phyloP scores from a whole-genome alignment of 1,284 basidiomycete genomes.

The Laetiporus sulphureus region DNA sequence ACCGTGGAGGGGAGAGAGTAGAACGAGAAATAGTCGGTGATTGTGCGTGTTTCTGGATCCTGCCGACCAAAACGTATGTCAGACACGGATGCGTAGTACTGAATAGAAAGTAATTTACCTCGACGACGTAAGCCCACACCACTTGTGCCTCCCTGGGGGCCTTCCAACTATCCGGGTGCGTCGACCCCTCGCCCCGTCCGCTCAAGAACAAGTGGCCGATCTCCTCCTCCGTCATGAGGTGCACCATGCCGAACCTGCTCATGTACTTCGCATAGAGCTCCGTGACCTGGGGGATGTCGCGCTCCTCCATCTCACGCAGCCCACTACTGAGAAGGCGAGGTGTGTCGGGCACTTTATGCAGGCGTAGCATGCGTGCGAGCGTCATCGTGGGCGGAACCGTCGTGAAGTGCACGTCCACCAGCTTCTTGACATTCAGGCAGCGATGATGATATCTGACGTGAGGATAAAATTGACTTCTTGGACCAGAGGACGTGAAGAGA shows the following conservation, averaged over 20 bases:
- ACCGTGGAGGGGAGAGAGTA: conserved; percentile 94
- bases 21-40: conserved; percentile 97
- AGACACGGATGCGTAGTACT: conserved; percentile 2
- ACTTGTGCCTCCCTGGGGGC: conserved; percentile 74
- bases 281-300: conserved; percentile 70
- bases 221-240: conserved; percentile 77
- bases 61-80: conserved; percentile 25
- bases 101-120: conserved; percentile 44
- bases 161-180: conserved; percentile 26
- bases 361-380: conserved; percentile 76
- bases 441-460: conserved; percentile 83
- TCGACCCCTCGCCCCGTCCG: conserved; percentile 65
- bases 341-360: conserved; percentile 60
- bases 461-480: background rate
- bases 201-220: conserved; percentile 85
- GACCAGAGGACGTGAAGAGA: conserved; percentile 9
- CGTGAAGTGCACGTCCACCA: conserved; percentile 91
- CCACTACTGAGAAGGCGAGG: conserved; percentile 43
- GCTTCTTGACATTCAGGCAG: conserved; percentile 86
- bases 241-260: conserved; percentile 81
- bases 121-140: conserved; percentile 95
- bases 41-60: conserved; percentile 75
- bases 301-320: conserved; percentile 83
- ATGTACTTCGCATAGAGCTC: conserved; percentile 80
- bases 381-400: conserved; percentile 81